Percentiles rank a stretch among this genome's conserved stretches.
Conservation (phyloP, 2,329 filamentous ascomycete species). For the Chalara sp. region DNA sequence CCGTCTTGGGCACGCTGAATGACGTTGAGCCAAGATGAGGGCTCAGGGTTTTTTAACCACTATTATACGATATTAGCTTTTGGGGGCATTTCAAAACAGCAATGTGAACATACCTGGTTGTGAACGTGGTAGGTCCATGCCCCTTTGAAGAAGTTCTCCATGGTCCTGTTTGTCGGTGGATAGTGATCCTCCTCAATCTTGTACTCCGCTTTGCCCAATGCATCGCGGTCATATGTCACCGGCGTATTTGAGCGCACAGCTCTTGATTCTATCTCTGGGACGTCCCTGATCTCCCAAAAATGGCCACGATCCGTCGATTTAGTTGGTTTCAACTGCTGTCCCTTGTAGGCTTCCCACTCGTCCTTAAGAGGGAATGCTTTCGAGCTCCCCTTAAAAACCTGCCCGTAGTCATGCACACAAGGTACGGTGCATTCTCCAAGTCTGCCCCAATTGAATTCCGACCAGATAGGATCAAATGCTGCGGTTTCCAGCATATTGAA, state of each 20-base stretch:
- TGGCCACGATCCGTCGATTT: conserved; percentile 14
- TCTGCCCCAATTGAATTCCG: conserved; percentile 47
- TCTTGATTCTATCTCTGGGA: conserved; percentile 9
- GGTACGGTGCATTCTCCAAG: conserved; percentile 46
- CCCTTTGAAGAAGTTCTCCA: conserved; percentile 49
- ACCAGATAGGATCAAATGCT: conserved; percentile 51
- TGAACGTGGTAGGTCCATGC: conserved; percentile 52
- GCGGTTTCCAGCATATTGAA: conserved; percentile 51
- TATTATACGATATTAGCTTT: conserved; percentile 15
- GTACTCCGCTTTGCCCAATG: conserved; percentile 34
- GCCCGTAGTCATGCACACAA: conserved; percentile 45
- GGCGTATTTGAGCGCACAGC: conserved; percentile 10
- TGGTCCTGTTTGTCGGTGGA: conserved; percentile 47
- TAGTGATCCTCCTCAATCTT: conserved; percentile 42
- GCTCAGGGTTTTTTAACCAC: conserved; percentile 50
- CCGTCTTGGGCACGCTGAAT: conserved; percentile 46
- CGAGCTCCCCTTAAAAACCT: conserved; percentile 41
- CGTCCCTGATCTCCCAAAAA: conserved; percentile 21
- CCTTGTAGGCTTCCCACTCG: conserved; percentile 47
- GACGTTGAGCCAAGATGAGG: conserved; percentile 47
- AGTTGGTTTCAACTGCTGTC: conserved; percentile 31
- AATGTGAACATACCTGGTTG: conserved; percentile 39
- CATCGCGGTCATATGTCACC: conserved; percentile 16
- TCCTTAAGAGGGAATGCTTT: conserved; percentile 36
- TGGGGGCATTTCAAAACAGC: no score